Base-by-base conservation (phyloP, 140 eudicot species). In the Cichorium intybus region DNA sequence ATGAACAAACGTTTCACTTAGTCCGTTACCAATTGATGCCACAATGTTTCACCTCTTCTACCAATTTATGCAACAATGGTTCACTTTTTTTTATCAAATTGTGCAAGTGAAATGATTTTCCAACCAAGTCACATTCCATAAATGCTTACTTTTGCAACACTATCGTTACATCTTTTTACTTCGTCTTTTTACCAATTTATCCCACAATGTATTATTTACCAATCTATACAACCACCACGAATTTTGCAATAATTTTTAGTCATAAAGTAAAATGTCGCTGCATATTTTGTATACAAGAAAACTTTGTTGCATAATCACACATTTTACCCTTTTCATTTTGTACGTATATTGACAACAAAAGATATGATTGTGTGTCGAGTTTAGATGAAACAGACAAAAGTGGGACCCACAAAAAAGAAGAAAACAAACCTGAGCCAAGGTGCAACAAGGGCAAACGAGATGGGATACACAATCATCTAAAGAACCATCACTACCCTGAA, bases 401-500 rank as follows among this genome's bases (percentile, higher is more conserved):
- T 33, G 39, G 34, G 55, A 52, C 62, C 56, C 37, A 4, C 21
- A 27, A 29, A 43, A 54, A 15, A 6, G 2, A 8, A 6, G 23
- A 58, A 45, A 34, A 68, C 49, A 22, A 52, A 92, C 98, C 98
- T 92, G 98, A 71, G 79, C 78, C 51, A 92, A 54, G 46, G 96
- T 70, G 53, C 98, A 92, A 78, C 96, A 88, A 2, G 98, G 93
- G 81, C 96, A 88, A 21, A 85, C 41, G 53, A 92, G 77, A 85
- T 92, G 98, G 75, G 82, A 83, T 61, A 83, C 64, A 49, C 95
- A 92, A 65, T 88, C 96, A 35, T 92, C 98, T 69, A 88, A 61
- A 9, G 84, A 67, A 66, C 88, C 85, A 60, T 85, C 89, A 67
- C 79, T 76, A 4, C 82, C 96, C 98, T 92, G 89, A 63, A 63